Base-by-base conservation (phyloP, 306 rosid genomes). In the Dryas alaskensis region DNA sequence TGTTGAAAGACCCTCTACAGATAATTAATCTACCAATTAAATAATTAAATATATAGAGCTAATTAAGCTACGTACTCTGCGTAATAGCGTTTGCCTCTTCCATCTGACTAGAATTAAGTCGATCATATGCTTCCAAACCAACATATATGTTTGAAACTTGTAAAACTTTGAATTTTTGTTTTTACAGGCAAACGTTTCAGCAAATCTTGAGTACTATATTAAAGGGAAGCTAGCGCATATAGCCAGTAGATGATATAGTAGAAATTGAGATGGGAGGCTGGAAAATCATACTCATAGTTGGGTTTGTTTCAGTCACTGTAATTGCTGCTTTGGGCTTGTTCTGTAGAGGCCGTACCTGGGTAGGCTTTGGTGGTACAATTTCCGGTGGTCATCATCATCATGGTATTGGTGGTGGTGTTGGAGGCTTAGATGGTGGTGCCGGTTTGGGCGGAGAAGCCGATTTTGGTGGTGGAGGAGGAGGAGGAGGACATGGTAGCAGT, bases 351-450 rank as follows among this genome's bases (percentile, higher is more conserved):
- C 19, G 63, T 11, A n/a, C 6, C 10, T 1, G 0, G 48, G 74
- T 57, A 12, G 39, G 49, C 43, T 10, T 39, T 22, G 59, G 57
- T 72, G 76, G 67, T 22, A 31, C 44, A 9, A 25, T 22, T 58
- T 9, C 42, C 63, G 63, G 72, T 19, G 52, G 53, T 51, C 13
- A 7, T 16, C 14, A 22, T 27, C 57, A 11, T 66, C 57, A 0
- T 47, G 57, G 46, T 25, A 4, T 3, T 47, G 14, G 17, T 49
- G 76, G 76, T 6, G 74, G 67, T 7, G 84, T 48, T 11, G 81
- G 17, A 44, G 84, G 37, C 7, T 48, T 22, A 0, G 73, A 46
- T 7, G 78, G 66, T 0, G 74, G 74, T 4, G 81, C 63, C 0
- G 68, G 60, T 3, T 52, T 55, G 0, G 46, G 60, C 7, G 39